These are phyloP conservation scores for Asterella californica DNA, from an alignment of 225 moss, liverwort and hornwort genomes.

Conservation along the genomic window DNA sequence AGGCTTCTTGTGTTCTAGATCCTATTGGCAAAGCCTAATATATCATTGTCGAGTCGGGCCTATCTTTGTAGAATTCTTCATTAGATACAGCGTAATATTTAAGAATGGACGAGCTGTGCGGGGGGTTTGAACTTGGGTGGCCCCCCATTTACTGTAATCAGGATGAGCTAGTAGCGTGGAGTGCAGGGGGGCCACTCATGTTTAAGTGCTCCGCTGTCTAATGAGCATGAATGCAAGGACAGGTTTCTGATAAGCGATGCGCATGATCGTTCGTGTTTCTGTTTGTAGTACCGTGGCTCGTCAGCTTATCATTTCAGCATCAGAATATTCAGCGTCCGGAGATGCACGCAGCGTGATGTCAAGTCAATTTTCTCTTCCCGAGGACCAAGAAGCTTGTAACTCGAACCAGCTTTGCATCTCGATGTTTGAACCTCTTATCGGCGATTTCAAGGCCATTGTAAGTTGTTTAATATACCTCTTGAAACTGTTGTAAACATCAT, in stretches of 20 bases:
- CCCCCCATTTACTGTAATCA: no score
- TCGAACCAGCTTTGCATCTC: conserved; percentile 49
- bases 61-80: not conserved
- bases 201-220: no score
- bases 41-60: not conserved
- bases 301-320: conserved; percentile 56
- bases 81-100: not conserved
- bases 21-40: not conserved
- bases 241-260: not conserved
- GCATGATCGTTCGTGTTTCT: not conserved
- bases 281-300: conserved; percentile 50
- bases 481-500: not conserved
- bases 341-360: not conserved
- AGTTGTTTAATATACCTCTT: conserved; percentile 13
- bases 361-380: not conserved
- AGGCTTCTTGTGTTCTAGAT: not conserved
- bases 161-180: no score
- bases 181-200: no score
- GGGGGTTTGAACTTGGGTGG: no score
- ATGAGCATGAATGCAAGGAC: not conserved
- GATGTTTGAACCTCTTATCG: conserved; percentile 64
- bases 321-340: conserved; percentile 20
- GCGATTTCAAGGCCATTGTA: conserved; percentile 54
- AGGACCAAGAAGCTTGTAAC: conserved; percentile 18
- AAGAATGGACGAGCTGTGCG: not conserved